Evolutionary conservation across 1,284 basidiomycete genomes (phyloP).

Genomic region (Apiotrichum gamsii): DNA sequence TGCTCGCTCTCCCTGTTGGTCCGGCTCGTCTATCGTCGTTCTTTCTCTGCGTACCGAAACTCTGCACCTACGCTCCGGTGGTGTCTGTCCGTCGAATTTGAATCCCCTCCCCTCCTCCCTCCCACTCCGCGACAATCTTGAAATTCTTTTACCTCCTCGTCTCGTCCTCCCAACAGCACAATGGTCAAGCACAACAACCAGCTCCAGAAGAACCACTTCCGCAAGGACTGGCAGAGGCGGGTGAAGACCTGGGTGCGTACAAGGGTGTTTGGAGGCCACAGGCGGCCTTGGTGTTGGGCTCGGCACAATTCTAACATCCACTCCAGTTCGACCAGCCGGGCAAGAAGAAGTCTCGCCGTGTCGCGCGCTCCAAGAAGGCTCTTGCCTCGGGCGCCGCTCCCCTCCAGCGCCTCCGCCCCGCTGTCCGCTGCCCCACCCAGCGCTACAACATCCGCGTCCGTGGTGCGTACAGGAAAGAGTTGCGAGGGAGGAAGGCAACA

Average conservation of each 20-base stretch:
- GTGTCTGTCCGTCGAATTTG: background rate
- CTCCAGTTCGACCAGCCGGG: constrained; percentile 99
- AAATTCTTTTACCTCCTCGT: background rate
- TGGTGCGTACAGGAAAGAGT: constrained; percentile 29
- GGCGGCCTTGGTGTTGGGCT: background rate
- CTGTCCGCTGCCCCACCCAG: constrained; percentile 92
- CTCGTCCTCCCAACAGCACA: constrained; percentile 5
- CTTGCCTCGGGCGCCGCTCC: constrained; percentile 88
- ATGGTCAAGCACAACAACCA: constrained; percentile 49
- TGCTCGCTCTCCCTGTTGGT: too few relatives aligned
- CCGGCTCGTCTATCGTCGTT: too few relatives aligned
- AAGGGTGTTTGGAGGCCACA: background rate
- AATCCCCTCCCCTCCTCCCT: too few relatives aligned
- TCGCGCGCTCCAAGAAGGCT: constrained; percentile 87
- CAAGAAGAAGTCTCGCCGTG: constrained; percentile 92
- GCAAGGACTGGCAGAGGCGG: constrained; percentile 79
- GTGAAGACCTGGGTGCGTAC: constrained; percentile 42
- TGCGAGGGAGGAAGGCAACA: too few relatives aligned
- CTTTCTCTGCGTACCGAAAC: too few relatives aligned
- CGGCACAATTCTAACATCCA: constrained; percentile 49
- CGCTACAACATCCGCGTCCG: constrained; percentile 99
- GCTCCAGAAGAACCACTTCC: constrained; percentile 92
- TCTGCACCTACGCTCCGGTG: too few relatives aligned
- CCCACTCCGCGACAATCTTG: background rate
- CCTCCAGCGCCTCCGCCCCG: constrained; percentile 85